Base-by-base conservation (phyloP, 2,329 filamentous ascomycete species). In the Trichophyton verrucosum region DNA sequence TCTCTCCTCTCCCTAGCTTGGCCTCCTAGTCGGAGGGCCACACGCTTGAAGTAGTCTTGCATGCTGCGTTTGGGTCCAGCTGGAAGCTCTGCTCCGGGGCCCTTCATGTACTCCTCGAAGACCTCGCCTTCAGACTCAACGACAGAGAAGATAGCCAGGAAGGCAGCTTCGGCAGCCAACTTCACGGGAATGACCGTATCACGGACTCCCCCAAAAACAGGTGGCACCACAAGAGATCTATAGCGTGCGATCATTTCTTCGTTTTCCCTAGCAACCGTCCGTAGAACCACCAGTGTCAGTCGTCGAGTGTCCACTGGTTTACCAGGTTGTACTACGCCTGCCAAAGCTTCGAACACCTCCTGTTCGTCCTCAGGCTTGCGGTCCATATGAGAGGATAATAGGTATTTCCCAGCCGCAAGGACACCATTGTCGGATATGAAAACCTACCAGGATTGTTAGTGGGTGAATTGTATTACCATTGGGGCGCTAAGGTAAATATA, bases 21-120 rank as follows among this genome's bases (percentile, higher is more conserved):
- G 17, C 79, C 82, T n/a, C 88, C 92, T 20, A 97, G 76, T 67
- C 91, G 83, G 69, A 92, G 74, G 1, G 90, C 90, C 65, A 99
- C 89, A 47, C 94, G 81, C 80, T 96, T 96, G 78, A 97, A 97
- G 77, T 99, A 99, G 73, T 99, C 94, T 62, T 86, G 82, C 87
- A 99, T 96, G 72, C 87, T 91, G 67, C 92, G 82, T 81, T 95
- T 94, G 17, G 85, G 85, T 46, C 83, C 86, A 0, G 88, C 75
- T 7, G 85, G 80, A 62, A 96, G 74, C 2, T 84, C 82, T 58
- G 82, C 82, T 4, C 82, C 83, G 1, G 86, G 80, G 0, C 85
- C 84, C 8, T 82, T 79, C 78, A 96, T 86, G 75, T 91, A 97
- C 75, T 91, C 91, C 68, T 96, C 91, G 72, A 96, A 97, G 20